These are phyloP conservation scores for Purpureocillium takamizusanense DNA, from an alignment of 2,329 filamentous ascomycete genomes.

Conservation along the genomic window DNA sequence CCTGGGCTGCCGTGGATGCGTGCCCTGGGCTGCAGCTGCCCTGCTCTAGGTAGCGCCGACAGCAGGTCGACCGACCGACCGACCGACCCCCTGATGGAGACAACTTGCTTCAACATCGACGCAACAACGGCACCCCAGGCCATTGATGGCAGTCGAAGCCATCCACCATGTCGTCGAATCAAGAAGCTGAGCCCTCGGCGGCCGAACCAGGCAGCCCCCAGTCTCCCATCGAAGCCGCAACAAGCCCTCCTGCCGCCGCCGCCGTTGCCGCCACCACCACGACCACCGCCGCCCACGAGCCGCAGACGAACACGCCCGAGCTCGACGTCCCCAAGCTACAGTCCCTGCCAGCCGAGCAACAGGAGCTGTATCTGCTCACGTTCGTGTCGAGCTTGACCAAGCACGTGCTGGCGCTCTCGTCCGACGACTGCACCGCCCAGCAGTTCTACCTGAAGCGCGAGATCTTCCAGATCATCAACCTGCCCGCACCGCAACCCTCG, in stretches of 20 bases:
- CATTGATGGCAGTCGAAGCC: conserved; percentile 11
- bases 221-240: conserved; percentile 7
- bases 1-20: no score
- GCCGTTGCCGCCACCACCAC: conserved; percentile 16
- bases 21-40: background rate
- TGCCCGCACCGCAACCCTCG: conserved; percentile 75
- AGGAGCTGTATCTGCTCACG: conserved; percentile 86
- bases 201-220: conserved; percentile 10
- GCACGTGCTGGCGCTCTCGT: conserved; percentile 65
- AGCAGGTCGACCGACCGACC: no score
- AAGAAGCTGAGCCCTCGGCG: conserved; percentile 26
- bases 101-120: background rate
- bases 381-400: conserved; percentile 77
- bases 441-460: conserved; percentile 91
- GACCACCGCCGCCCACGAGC: conserved; percentile 21
- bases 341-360: conserved; percentile 83
- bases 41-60: no score
- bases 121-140: conserved; percentile 3
- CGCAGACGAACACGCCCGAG: conserved; percentile 54
- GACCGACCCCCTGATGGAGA: background rate
- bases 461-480: conserved; percentile 83
- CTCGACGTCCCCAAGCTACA: conserved; percentile 87
- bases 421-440: conserved; percentile 76
- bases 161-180: conserved; percentile 25
- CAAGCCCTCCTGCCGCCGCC: background rate